These are phyloP conservation scores for Colletotrichum sp. DNA, from an alignment of 2,329 filamentous ascomycete genomes.

Conservation along the genomic window DNA sequence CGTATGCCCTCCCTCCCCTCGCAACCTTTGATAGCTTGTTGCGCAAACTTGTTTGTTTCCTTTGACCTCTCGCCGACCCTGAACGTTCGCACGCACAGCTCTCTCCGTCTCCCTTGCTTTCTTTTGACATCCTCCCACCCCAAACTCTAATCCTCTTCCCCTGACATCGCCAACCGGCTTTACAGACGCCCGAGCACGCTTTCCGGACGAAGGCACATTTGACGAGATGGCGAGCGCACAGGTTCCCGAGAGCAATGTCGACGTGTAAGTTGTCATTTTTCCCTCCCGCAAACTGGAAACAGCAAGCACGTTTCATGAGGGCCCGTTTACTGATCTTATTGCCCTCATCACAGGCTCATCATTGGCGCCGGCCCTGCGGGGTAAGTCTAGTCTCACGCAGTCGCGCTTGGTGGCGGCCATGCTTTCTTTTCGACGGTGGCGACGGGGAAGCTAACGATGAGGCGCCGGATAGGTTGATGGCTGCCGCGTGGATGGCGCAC, in stretches of 20 bases:
- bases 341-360: constrained; percentile 35
- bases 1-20: not conserved
- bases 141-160: not conserved
- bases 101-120: not conserved
- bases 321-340: not conserved
- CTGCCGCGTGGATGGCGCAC: constrained; percentile 46
- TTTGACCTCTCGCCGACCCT: not conserved
- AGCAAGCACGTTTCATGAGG: not conserved
- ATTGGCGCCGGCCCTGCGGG: constrained; percentile 39
- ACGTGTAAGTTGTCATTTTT: constrained; percentile 26
- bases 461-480: constrained; percentile 45
- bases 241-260: constrained; percentile 26
- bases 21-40: not conserved
- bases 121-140: not conserved
- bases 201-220: not conserved
- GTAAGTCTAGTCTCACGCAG: constrained; percentile 1
- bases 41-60: not conserved
- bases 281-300: not conserved
- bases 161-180: not conserved
- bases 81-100: not conserved
- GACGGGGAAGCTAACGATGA: not conserved
- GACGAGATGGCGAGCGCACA: constrained; percentile 5
- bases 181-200: not conserved
- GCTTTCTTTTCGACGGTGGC: not conserved
- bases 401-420: not conserved